Evolutionary conservation across 768 basidiomycete species (phyloP).

Genomic region (Sporobolomyces phaffii): DNA sequence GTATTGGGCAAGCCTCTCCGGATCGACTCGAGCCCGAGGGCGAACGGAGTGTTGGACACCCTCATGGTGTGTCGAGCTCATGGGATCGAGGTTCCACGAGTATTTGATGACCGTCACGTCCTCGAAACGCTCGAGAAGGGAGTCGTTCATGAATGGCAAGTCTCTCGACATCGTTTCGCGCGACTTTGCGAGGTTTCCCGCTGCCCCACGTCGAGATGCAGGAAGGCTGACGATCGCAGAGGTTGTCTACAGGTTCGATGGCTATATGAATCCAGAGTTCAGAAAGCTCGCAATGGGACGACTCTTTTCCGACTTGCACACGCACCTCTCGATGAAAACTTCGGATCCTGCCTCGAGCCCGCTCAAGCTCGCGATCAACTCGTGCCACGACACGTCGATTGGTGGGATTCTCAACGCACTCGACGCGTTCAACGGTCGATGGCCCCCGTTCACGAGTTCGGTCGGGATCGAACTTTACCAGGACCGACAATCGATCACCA

Average conservation of each 20-base stretch:
- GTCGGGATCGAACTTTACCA: slow-evolving; percentile 10
- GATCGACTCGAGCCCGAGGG: slow-evolving; percentile 65
- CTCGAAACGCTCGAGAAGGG: slow-evolving; percentile 63
- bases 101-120: slow-evolving; percentile 62
- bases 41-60: slow-evolving; percentile 69
- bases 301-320: slow-evolving; percentile 60
- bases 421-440: slow-evolving; percentile 24
- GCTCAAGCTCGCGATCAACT: slow-evolving; percentile 57
- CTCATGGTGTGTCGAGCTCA: slow-evolving; percentile 61
- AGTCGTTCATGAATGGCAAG: slow-evolving; percentile 72
- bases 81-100: slow-evolving; percentile 63
- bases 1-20: slow-evolving; percentile 55
- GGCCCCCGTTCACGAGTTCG: slow-evolving; percentile 24
- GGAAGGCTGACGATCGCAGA: too few species aligned
- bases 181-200: too few species aligned
- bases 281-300: slow-evolving; percentile 70
- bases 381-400: slow-evolving; percentile 44
- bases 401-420: slow-evolving; percentile 39
- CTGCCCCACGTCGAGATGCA: too few species aligned
- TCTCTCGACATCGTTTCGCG: too few species aligned
- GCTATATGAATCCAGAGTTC: slow-evolving; percentile 70
- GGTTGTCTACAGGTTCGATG: slow-evolving; percentile 23
- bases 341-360: slow-evolving; percentile 46
- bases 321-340: slow-evolving; percentile 60
- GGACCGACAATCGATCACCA: not conserved